A percentile compares a stretch with the other conserved stretches of the same genome.
Evolutionary conservation across 257 asterid genomes (phyloP).

Genomic region (Solanum lignicaule): DNA sequence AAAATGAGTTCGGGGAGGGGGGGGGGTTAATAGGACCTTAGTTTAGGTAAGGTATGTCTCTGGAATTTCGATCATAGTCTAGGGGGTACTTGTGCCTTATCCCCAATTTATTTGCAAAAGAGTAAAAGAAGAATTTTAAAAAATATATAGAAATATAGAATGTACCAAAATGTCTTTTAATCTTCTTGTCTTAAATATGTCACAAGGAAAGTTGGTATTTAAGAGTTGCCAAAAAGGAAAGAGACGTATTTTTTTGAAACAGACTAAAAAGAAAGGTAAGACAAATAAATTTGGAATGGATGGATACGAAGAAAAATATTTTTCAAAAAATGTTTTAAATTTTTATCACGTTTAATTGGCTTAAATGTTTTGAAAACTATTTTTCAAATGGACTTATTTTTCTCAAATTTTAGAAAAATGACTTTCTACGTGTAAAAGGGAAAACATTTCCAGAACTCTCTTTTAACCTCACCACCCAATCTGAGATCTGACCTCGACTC

Average conservation of each 20-base stretch:
- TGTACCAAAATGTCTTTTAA: neutral
- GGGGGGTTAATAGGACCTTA: too few species aligned
- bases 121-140: neutral
- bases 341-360: neutral
- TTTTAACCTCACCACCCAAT: neutral
- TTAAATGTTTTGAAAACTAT: too few species aligned
- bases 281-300: too few species aligned
- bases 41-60: too few species aligned
- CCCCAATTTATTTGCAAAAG: too few species aligned
- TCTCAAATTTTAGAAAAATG: neutral
- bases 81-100: too few species aligned
- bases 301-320: neutral
- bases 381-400: too few species aligned
- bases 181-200: neutral
- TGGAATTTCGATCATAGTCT: too few species aligned
- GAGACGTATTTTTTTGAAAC: neutral
- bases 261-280: neutral
- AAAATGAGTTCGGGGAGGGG: too few species aligned
- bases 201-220: rapidly evolving
- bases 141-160: neutral
- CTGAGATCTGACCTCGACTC: neutral
- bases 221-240: neutral
- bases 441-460: neutral
- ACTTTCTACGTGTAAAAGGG: too few species aligned
- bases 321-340: too few species aligned